Base-by-base conservation (phyloP, 306 rosid species). In the Purshia tridentata region DNA sequence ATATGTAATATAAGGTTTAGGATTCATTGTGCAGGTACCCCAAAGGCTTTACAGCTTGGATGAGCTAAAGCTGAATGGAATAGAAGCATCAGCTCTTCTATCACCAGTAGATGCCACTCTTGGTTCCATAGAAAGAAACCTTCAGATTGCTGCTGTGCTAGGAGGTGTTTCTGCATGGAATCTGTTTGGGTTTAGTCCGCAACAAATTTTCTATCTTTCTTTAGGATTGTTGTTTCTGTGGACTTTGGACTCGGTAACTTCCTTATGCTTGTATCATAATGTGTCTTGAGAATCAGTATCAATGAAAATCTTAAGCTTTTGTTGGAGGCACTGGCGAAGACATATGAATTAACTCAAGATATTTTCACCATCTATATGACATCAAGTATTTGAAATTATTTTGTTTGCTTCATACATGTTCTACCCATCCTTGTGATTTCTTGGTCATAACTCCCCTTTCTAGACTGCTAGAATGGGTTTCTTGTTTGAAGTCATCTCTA, bases 1-100 rank as follows among this genome's bases (percentile, higher is more conserved):
- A 29, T 0, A n/a, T 16, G 58, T 20, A 22, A 55, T 55, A 14
- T 22, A 11, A 5, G 8, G 47, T 44, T 73, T n/a, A n/a, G n/a
- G n/a, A n/a, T n/a, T 15, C 35, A 55, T 58, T 48, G 41, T 78
- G 74, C 78, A 94, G 97, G 87, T 91, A 65, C 97, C 98, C 55
- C 97, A 91, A 72, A 91, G 98, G 81, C 95, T 94, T 23, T 94
- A 94, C 84, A 81, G 92, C 49, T 88, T 94, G 87, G 97, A 91
- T 66, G 98, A 94, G 82, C 82, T 94, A 81, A 94, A 83, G 91
- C 83, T 91, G 60, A 94, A 94, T 78, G 95, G 96, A 69, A 94
- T 94, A 16, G 92, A 88, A 57, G 16, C 98, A 3, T 22, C 71
- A 3, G 86, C 98, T 63, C 96, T 94, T 83, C 76, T 94, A 6